Evolutionary conservation across 345 rosid genomes (phyloP).

Genomic region (Murraya koenigii): DNA sequence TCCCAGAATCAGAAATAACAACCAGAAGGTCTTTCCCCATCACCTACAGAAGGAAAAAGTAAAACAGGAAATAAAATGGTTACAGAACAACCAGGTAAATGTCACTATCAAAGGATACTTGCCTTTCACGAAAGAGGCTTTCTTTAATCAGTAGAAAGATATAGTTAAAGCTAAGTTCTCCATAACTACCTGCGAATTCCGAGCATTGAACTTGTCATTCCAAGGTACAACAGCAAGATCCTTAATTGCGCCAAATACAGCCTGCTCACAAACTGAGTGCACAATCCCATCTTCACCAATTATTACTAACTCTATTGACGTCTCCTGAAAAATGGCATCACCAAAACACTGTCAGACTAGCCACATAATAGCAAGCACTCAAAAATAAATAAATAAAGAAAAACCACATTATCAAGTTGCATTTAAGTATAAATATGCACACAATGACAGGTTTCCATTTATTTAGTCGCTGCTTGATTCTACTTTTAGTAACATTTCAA

Average conservation of each 20-base stretch:
- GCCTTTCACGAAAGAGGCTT: background rate
- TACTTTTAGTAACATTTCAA: background rate
- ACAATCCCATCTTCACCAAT: constrained; percentile 75
- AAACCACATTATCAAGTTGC: background rate
- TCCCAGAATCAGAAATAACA: constrained; percentile 97
- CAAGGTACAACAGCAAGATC: constrained; percentile 78
- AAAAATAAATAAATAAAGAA: background rate
- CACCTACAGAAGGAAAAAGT: constrained; percentile 44
- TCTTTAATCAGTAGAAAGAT: constrained; percentile 6
- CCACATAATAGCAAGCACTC: background rate
- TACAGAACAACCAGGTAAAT: constrained; percentile 2
- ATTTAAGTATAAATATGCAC: background rate
- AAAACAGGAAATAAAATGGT: background rate
- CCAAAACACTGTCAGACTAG: constrained; percentile 7
- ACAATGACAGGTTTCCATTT: background rate
- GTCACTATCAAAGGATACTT: background rate
- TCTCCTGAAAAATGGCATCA: constrained; percentile 53
- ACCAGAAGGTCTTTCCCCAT: constrained; percentile 76
- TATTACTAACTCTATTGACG: constrained; percentile 81
- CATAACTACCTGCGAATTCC: constrained; percentile 46
- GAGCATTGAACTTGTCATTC: constrained; percentile 45
- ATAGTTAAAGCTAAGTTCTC: background rate
- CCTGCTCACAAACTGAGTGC: constrained; percentile 80
- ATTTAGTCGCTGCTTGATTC: background rate
- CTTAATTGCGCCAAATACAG: constrained; percentile 82